phyloP scores from a whole-genome alignment of 2,329 filamentous ascomycete species.

The Ophiostoma sp. region DNA sequence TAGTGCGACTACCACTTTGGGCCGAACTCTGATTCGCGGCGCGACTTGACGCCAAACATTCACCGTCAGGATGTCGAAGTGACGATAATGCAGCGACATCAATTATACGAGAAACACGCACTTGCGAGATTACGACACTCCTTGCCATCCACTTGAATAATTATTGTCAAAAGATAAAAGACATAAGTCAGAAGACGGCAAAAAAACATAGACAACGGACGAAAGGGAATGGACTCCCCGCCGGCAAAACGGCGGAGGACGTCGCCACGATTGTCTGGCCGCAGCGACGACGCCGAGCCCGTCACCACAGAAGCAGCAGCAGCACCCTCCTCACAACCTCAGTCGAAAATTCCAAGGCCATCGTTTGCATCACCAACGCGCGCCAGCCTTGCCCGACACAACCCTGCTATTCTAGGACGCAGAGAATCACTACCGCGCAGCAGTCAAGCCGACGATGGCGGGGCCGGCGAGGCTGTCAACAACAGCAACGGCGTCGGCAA shows the following conservation, averaged over 20 bases:
- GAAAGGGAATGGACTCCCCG: conserved; percentile 36
- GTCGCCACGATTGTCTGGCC: conserved; percentile 47
- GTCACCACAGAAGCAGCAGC: conserved; percentile 10
- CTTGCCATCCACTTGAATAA: background rate
- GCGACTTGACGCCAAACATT: conserved; percentile 5
- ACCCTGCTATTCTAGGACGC: conserved; percentile 50
- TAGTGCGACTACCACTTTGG: conserved; percentile 9
- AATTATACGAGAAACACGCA: background rate
- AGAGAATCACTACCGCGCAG: conserved; percentile 29
- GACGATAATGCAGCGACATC: background rate
- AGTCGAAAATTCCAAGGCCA: conserved; percentile 36
- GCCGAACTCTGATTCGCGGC: conserved; percentile 8
- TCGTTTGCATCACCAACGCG: conserved; percentile 64
- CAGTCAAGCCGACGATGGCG: background rate
- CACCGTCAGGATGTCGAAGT: background rate
- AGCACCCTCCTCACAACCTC: background rate
- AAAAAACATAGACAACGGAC: background rate
- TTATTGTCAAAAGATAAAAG: no score
- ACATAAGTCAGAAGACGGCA: no score
- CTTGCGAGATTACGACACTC: background rate
- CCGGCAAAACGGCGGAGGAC: conserved; percentile 60
- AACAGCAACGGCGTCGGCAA: conserved; percentile 28
- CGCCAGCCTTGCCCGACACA: conserved; percentile 56
- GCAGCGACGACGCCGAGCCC: conserved; percentile 27
- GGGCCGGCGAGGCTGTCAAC: conserved; percentile 23